phyloP scores from a whole-genome alignment of 805 yeast genomes.

The Candida chauliodis region DNA sequence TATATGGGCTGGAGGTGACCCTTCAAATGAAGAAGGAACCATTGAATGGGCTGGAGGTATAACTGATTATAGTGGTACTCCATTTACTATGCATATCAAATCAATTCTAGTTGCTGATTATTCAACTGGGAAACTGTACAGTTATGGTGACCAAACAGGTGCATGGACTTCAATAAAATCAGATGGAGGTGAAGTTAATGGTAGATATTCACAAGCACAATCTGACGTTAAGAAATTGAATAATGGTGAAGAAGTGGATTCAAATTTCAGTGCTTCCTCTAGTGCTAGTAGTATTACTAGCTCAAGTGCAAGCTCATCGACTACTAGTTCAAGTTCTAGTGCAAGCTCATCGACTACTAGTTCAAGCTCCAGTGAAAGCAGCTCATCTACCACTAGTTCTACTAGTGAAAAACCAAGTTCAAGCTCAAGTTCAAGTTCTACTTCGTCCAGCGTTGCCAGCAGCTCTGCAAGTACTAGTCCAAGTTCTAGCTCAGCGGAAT shows the following conservation, averaged over 20 bases:
- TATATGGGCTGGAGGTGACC: slow-evolving; percentile 82
- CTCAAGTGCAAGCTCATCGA: slow-evolving; percentile 7
- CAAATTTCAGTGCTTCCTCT: background rate
- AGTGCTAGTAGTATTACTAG: slow-evolving; percentile 1
- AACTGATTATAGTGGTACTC: slow-evolving; percentile 62
- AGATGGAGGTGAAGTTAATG: slow-evolving; percentile 56
- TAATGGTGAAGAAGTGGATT: slow-evolving; percentile 16
- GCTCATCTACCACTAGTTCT: slow-evolving; percentile 10
- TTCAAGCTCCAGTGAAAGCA: slow-evolving; percentile 8
- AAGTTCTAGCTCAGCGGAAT: slow-evolving; percentile 1
- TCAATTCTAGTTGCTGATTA: slow-evolving; percentile 63
- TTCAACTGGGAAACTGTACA: slow-evolving; percentile 59
- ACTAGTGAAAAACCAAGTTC: background rate
- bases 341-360: background rate
- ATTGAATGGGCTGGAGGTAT: slow-evolving; percentile 82
- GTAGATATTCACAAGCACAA: slow-evolving; percentile 48
- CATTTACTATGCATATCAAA: slow-evolving; percentile 65
- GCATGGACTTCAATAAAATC: slow-evolving; percentile 58
- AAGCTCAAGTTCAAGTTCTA: background rate
- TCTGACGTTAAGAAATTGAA: slow-evolving; percentile 28
- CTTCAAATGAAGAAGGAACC: slow-evolving; percentile 60
- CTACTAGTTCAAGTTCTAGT: slow-evolving; percentile 6
- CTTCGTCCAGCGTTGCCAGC: background rate
- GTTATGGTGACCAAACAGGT: slow-evolving; percentile 55
- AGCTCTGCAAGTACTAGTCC: slow-evolving; percentile 3